Conservation (phyloP, 148 eudicot species). For the Rhododendron ovatum region DNA sequence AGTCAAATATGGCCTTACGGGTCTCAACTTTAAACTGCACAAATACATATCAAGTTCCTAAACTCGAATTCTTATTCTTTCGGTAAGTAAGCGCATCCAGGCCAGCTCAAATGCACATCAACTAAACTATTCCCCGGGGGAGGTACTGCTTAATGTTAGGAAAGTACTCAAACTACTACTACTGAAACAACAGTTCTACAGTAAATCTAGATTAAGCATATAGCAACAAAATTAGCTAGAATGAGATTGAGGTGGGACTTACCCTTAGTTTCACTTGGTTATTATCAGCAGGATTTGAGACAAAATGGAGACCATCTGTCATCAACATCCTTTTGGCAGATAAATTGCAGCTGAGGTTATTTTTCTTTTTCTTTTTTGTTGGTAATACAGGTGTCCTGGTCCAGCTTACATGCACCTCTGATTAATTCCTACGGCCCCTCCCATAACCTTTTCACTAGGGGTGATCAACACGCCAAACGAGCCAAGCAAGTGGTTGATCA, state of each 20-base stretch:
- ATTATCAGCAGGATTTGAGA: background rate
- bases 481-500: too few relatives aligned
- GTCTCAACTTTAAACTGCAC: too few relatives aligned
- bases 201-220: too few relatives aligned
- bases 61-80: too few relatives aligned
- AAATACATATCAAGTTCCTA: too few relatives aligned
- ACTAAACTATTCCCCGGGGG: background rate
- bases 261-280: background rate
- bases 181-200: too few relatives aligned
- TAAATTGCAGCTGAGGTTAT: background rate
- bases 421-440: background rate
- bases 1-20: background rate
- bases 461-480: too few relatives aligned
- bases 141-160: background rate
- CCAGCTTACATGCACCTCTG: background rate
- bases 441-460: background rate
- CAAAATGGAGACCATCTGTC: background rate
- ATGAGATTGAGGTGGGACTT: background rate
- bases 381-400: background rate
- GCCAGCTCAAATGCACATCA: too few relatives aligned
- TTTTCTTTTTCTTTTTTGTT: too few relatives aligned
- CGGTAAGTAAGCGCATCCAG: too few relatives aligned
- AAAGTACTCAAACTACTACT: background rate
- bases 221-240: background rate
- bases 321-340: background rate